Conservation (phyloP, 305 asterid genomes). For the Plantago coronopus region DNA sequence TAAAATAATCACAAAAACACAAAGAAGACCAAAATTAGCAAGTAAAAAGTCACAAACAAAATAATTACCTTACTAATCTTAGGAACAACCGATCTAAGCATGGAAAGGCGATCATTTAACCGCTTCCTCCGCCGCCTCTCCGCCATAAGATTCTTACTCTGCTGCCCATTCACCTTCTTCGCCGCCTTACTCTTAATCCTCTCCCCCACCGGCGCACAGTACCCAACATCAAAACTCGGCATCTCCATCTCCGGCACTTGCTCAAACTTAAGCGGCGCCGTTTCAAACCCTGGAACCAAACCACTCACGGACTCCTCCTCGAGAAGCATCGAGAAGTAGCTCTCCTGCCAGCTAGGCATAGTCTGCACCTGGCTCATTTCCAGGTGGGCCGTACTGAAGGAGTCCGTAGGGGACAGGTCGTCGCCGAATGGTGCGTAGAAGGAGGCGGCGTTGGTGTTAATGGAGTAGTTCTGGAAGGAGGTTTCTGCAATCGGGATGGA, state of each 20-base stretch:
- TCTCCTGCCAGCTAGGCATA: slow-evolving; percentile 1
- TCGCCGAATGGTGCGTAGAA: too few relatives aligned
- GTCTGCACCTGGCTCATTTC: background rate
- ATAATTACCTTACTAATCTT: slow-evolving; percentile 83
- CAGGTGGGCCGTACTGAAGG: background rate
- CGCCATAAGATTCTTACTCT: slow-evolving; percentile 93
- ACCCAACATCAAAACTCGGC: background rate
- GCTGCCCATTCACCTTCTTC: slow-evolving; percentile 76
- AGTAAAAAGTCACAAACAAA: background rate
- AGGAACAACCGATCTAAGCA: slow-evolving; percentile 89
- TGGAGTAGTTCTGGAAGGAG: background rate
- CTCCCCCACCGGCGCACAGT: background rate
- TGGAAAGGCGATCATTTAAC: slow-evolving; percentile 91
- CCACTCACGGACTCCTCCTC: too few relatives aligned
- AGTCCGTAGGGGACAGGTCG: background rate
- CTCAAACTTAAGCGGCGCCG: background rate
- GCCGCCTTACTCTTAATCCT: background rate
- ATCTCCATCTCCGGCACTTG: background rate
- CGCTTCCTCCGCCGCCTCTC: slow-evolving; percentile 87
- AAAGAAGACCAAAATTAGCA: too few relatives aligned
- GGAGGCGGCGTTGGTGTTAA: too few relatives aligned
- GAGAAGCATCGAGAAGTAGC: background rate
- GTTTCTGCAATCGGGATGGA: background rate
- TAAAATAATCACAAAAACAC: too few relatives aligned
- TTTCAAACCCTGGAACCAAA: too few relatives aligned